Percentiles rank a stretch among this genome's conserved stretches.
Evolutionary conservation across 805 yeast species (phyloP).

Genomic region (Wickerhamomyces chambardii): DNA sequence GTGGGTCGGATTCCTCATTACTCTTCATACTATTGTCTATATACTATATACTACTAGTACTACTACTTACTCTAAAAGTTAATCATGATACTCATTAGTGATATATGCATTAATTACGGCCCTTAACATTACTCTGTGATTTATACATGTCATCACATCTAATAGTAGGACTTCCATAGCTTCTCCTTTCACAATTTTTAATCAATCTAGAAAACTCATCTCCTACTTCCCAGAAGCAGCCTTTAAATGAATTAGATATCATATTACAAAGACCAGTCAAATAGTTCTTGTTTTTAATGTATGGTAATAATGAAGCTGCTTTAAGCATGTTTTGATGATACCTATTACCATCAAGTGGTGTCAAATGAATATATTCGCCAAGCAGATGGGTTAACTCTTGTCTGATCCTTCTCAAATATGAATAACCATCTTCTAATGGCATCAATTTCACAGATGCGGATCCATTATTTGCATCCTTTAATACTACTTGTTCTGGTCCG

Average conservation of each 20-base stretch:
- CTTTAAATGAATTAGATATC: constrained; percentile 29
- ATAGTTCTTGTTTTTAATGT: constrained; percentile 33
- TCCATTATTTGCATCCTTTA: constrained; percentile 1
- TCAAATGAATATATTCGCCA: constrained; percentile 19
- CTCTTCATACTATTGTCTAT: too few relatives aligned
- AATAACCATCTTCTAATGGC: constrained; percentile 39
- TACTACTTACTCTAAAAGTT: too few relatives aligned
- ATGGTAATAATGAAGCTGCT: constrained; percentile 30
- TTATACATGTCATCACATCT: constrained; percentile 44
- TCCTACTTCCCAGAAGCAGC: constrained; percentile 47
- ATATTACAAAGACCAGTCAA: constrained; percentile 46
- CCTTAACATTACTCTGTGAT: neutral
- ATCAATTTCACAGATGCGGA: constrained; percentile 3
- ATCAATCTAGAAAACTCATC: constrained; percentile 45
- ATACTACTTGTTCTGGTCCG: constrained; percentile 34
- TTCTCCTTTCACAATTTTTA: constrained; percentile 43
- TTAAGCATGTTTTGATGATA: constrained; percentile 32
- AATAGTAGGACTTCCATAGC: constrained; percentile 37
- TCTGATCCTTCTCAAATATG: constrained; percentile 40
- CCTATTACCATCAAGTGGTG: constrained; percentile 22
- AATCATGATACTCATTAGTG: too few relatives aligned
- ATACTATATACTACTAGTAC: too few relatives aligned
- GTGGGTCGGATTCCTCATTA: too few relatives aligned
- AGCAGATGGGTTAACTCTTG: constrained; percentile 25
- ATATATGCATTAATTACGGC: neutral